Evolutionary conservation across 202 grass and related monocot species (phyloP).

Genomic region (Sporobolus alterniflorus): DNA sequence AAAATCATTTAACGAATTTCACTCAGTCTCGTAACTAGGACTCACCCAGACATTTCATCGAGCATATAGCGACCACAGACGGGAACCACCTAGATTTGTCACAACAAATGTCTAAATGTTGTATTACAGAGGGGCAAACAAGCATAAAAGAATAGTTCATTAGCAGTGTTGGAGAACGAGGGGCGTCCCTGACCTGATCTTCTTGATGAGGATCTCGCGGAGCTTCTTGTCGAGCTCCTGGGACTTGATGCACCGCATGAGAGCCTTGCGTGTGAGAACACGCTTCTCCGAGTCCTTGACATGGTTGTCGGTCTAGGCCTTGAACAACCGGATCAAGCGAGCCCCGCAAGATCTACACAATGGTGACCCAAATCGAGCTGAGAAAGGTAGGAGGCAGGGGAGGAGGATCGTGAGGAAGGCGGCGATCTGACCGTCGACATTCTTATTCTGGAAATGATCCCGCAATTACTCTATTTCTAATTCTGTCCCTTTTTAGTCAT

Average conservation of each 20-base stretch:
- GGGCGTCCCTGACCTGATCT: slow-evolving; percentile 72
- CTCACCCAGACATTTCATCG: slow-evolving; percentile 23
- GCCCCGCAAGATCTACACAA: no score
- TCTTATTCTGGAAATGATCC: no score
- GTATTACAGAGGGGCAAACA: background rate
- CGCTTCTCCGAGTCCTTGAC: slow-evolving; percentile 95
- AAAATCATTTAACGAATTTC: background rate
- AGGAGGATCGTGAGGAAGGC: no score
- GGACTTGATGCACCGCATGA: slow-evolving; percentile 74
- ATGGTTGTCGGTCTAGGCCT: slow-evolving; percentile 54
- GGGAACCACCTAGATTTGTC: background rate
- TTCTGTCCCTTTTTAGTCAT: no score
- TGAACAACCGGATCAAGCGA: slow-evolving; percentile 80
- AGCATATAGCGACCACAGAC: slow-evolving; percentile 17
- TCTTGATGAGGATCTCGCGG: slow-evolving; percentile 83
- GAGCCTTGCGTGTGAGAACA: slow-evolving; percentile 86
- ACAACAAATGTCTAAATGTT: background rate
- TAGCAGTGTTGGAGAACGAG: background rate
- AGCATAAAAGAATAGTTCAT: background rate
- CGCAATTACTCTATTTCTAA: no score
- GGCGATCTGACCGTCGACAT: no score
- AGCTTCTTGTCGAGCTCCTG: slow-evolving; percentile 88
- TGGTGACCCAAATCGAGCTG: no score
- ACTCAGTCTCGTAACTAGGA: background rate
- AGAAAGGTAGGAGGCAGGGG: no score